Evolutionary conservation across 768 basidiomycete genomes (phyloP).

Genomic region (Pisolithus albus): DNA sequence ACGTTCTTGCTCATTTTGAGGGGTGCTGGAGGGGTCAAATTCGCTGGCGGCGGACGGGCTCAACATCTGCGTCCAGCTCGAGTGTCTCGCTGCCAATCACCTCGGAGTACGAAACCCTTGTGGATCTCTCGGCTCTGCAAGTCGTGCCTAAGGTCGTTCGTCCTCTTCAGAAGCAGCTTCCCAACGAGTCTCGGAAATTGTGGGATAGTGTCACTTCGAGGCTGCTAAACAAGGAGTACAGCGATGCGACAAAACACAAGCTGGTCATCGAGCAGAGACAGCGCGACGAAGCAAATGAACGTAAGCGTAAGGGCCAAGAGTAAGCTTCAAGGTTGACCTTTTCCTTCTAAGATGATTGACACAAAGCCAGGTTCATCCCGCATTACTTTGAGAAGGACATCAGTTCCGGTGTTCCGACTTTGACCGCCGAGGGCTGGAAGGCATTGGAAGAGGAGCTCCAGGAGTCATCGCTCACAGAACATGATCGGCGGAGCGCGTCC

Average conservation of each 20-base stretch:
- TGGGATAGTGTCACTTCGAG: conserved; percentile 81
- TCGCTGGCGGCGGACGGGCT: conserved; percentile 63
- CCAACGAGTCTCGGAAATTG: conserved; percentile 75
- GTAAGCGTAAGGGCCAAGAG: conserved; percentile 74
- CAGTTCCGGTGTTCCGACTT: conserved; percentile 54
- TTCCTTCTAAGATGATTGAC: background rate
- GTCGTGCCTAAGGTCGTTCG: conserved; percentile 81
- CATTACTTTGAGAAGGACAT: conserved; percentile 69
- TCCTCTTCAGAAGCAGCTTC: conserved; percentile 70
- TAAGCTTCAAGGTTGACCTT: conserved; percentile 38
- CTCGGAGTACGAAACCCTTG: conserved; percentile 55
- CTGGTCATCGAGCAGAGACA: conserved; percentile 89
- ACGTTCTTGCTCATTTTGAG: conserved; percentile 75
- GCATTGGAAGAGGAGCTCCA: conserved; percentile 69
- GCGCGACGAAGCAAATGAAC: conserved; percentile 79
- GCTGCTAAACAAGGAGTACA: conserved; percentile 77
- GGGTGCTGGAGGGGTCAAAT: conserved; percentile 84
- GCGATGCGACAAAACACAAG: conserved; percentile 89
- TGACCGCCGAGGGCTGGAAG: conserved; percentile 63
- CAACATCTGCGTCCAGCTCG: conserved; percentile 38
- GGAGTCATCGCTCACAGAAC: conserved; percentile 10
- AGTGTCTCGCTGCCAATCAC: conserved; percentile 35
- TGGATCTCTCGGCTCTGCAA: conserved; percentile 69
- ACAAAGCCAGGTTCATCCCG: conserved; percentile 54
- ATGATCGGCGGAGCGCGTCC: conserved; percentile 3